A percentile compares a stretch with the other conserved stretches of the same genome.
Evolutionary conservation across 1,139 yeast genomes (phyloP).

Genomic region (Taiozyma onychis): DNA sequence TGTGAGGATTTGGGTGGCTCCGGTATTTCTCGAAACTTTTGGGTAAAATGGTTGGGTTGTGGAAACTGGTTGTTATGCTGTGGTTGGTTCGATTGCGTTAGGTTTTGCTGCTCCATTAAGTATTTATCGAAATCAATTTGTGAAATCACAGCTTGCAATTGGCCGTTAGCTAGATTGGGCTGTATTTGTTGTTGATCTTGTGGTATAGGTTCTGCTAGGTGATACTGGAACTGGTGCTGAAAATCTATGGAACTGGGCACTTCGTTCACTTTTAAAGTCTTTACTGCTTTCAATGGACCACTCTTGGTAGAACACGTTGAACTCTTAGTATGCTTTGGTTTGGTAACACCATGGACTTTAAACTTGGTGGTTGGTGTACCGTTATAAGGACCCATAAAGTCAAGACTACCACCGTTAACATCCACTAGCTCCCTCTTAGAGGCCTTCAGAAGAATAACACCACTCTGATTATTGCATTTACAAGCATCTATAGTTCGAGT

Average conservation of each 20-base stretch:
- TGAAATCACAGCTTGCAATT: not conserved
- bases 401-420: slow-evolving; percentile 31
- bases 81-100: not conserved
- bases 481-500: not conserved
- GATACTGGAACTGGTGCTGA: not conserved
- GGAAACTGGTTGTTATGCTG: not conserved
- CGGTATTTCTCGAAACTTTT: not conserved
- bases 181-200: not conserved
- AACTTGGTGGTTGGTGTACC: slow-evolving; percentile 15
- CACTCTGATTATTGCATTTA: slow-evolving; percentile 10
- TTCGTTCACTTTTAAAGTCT: slow-evolving; percentile 17
- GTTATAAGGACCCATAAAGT: slow-evolving; percentile 22
- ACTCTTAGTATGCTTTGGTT: slow-evolving; percentile 5
- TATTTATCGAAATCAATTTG: not conserved
- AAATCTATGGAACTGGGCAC: not conserved
- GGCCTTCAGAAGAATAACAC: slow-evolving; percentile 38
- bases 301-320: slow-evolving; percentile 5
- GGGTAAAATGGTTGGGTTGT: not conserved
- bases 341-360: slow-evolving; percentile 4
- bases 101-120: not conserved
- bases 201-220: not conserved
- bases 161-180: not conserved
- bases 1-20: not conserved
- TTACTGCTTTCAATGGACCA: slow-evolving; percentile 7
- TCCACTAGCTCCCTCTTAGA: slow-evolving; percentile 46